Evolutionary conservation across 2,329 filamentous ascomycete species (phyloP).

Genomic region (Calonectria pseudoreteaudii): DNA sequence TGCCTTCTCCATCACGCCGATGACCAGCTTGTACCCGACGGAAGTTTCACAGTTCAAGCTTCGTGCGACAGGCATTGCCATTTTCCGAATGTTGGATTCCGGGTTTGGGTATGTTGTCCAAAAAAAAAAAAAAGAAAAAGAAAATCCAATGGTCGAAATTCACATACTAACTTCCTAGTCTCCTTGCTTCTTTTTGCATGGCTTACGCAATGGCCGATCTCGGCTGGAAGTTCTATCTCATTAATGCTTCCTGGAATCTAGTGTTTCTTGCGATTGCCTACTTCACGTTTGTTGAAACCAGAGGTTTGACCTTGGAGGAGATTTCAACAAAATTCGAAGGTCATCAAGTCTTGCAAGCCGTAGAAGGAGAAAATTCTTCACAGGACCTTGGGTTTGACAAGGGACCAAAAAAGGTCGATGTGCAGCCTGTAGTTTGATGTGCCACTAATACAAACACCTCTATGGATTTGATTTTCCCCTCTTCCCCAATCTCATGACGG

Average conservation of each 20-base stretch:
- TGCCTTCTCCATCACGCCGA: slow-evolving; percentile 48
- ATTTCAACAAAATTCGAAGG: slow-evolving; percentile 43
- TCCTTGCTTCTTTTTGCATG: slow-evolving; percentile 44
- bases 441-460: neutral
- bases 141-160: neutral
- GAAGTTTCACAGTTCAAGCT: slow-evolving; percentile 48
- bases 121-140: neutral
- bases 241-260: slow-evolving; percentile 46
- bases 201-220: slow-evolving; percentile 44
- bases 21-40: slow-evolving; percentile 49
- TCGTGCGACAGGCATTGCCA: slow-evolving; percentile 45
- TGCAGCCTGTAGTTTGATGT: neutral
- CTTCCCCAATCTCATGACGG: neutral
- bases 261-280: slow-evolving; percentile 41
- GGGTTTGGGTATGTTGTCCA: slow-evolving; percentile 41
- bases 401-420: neutral
- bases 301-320: slow-evolving; percentile 44
- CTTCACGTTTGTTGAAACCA: slow-evolving; percentile 46
- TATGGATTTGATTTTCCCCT: neutral
- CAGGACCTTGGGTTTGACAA: neutral
- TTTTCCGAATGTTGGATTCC: slow-evolving; percentile 44
- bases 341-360: neutral
- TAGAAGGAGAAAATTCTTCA: neutral
- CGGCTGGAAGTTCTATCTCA: slow-evolving; percentile 48
- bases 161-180: slow-evolving; percentile 19